Evolutionary conservation across 306 rosid genomes (phyloP).

Genomic region (Fagus sylvatica): DNA sequence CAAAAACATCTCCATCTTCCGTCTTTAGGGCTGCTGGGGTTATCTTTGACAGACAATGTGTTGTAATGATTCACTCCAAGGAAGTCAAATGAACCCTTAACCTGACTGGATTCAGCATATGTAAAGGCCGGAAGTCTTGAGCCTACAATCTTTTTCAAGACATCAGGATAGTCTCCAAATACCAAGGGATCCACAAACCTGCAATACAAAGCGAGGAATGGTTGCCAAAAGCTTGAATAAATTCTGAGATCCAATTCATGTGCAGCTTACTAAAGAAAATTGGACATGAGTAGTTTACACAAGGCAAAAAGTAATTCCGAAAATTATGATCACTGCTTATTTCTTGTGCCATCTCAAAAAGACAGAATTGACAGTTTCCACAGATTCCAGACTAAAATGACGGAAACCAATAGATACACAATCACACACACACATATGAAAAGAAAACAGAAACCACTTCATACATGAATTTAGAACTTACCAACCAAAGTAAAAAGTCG

Average conservation of each 20-base stretch:
- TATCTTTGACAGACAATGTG: conserved; percentile 24
- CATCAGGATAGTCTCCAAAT: conserved; percentile 62
- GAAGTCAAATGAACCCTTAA: conserved; percentile 60
- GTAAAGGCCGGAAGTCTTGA: conserved; percentile 63
- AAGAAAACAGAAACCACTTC: not conserved
- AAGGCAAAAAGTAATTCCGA: not conserved
- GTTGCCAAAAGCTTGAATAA: no score
- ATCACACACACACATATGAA: not conserved
- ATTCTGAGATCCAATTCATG: not conserved
- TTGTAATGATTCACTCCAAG: conserved; percentile 48
- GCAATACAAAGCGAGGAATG: not conserved
- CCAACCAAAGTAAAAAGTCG: conserved; percentile 56
- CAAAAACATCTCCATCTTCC: conserved; percentile 6
- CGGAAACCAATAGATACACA: not conserved
- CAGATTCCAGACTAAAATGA: not conserved
- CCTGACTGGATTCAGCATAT: conserved; percentile 39
- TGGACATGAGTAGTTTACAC: not conserved
- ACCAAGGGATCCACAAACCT: conserved; percentile 65
- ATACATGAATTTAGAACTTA: conserved; percentile 22
- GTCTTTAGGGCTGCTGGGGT: conserved; percentile 11
- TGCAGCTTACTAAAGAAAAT: not conserved
- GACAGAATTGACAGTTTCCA: not conserved
- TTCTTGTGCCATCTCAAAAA: not conserved
- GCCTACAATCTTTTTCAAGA: conserved; percentile 51
- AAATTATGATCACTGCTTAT: not conserved